Conservation (phyloP, 2,329 filamentous ascomycete species). For the Neofusicoccum kwambonambiense region DNA sequence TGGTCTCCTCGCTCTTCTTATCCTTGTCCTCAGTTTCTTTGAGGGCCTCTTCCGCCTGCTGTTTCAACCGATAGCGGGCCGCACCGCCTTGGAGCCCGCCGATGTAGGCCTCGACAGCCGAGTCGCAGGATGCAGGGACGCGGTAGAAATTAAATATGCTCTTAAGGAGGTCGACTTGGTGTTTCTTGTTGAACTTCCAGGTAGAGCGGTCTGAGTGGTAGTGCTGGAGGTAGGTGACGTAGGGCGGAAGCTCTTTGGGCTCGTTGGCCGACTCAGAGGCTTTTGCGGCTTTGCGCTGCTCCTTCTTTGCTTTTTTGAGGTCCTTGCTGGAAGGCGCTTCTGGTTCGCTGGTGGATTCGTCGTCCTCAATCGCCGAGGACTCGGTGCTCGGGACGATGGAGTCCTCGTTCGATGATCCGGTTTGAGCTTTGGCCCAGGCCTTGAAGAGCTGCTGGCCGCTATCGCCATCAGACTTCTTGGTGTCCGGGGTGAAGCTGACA, state of each 20-base stretch:
- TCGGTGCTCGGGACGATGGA: neutral
- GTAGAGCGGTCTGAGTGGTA: conserved; percentile 68
- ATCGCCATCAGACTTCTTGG: conserved; percentile 58
- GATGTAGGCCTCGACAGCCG: conserved; percentile 73
- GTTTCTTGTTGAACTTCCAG: conserved; percentile 98
- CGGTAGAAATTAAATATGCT: conserved; percentile 71
- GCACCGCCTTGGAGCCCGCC: conserved; percentile 73
- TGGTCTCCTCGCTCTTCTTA: conserved; percentile 23
- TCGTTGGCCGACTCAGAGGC: conserved; percentile 21
- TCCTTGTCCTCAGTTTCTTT: conserved; percentile 32
- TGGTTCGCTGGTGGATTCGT: conserved; percentile 22
- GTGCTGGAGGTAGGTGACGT: conserved; percentile 72
- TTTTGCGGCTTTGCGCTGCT: conserved; percentile 19
- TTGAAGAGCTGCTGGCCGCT: conserved; percentile 54
- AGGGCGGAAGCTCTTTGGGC: conserved; percentile 55
- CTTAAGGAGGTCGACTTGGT: conserved; percentile 82
- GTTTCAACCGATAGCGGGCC: conserved; percentile 63
- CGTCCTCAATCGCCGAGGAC: conserved; percentile 8
- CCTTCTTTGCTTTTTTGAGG: conserved; percentile 26
- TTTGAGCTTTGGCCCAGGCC: conserved; percentile 43
- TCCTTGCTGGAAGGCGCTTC: conserved; percentile 19
- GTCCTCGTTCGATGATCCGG: conserved; percentile 22
- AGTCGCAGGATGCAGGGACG: conserved; percentile 68
- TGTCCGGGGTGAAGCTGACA: conserved; percentile 64
- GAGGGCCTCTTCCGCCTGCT: conserved; percentile 63